Base-by-base conservation (phyloP, 177 flowering plant species). In the Vitis hybrid region DNA sequence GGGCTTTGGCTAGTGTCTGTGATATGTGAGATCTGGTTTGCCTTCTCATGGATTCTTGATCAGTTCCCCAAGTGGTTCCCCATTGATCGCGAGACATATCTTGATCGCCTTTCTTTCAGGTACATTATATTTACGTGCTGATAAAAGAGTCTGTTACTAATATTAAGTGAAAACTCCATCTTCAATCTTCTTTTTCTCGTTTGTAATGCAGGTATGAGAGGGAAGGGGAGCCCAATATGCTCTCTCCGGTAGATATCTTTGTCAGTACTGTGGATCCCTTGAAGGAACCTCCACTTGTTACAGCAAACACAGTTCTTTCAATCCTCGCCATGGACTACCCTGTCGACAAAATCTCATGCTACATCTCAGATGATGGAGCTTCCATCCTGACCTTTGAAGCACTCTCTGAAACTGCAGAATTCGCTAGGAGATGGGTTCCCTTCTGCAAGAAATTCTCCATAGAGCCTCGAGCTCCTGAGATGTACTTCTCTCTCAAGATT, bases 1-100 rank as follows among this genome's bases (percentile, higher is more conserved):
- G 97, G 96, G 10, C 90, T 94, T 5, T 94, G 98, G 98, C 86
- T 93, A 12, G 89, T 95, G 10, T 91, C 98, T 49, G 73, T 93
- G 3, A 72, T 90, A 51, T 93, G 98, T 62, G 97, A 93, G 80
- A 91, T 93, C 33, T 93, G 98, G 98, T 93, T 93, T 70, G 98
- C 97, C 26, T 5, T 88, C 71, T 93, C 98, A 11, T 93, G 98
- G 98, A 93, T 93, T 68, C 96, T 93, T 22, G 98, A 93, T 83
- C 98, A 93, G 85, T 91, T 93, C 74, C 98, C 98, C 67, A 93
- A 93, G 74, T 93, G 98, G 98, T 88, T 73, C 71, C 98, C 98
- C 57, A 90, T 93, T 45, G 93, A 91, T 31, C 94, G 98, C 1
- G 97, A 94, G 80, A 94, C 98, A 18, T 92, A 94, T 64, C 92